Base-by-base conservation (phyloP, 805 yeast genomes). In the Zygotorulaspora chibaensis region DNA sequence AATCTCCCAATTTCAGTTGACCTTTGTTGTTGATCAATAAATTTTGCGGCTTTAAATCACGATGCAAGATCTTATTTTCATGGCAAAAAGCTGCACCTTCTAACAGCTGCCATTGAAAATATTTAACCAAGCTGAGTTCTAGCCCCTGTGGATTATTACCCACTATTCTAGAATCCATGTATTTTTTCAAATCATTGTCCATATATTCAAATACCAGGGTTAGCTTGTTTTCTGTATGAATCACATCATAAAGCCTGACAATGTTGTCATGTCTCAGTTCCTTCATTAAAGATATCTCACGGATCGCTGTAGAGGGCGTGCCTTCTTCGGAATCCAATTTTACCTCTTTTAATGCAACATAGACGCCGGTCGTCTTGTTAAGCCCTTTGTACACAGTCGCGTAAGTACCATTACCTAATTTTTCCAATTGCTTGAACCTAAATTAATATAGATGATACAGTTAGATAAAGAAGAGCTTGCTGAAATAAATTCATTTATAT, bases 301-400 rank as follows among this genome's bases (percentile, higher is more conserved):
- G 77, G 48, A 93, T 93, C 5, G 99, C 98, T 0, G 99, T 93
- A 1, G 97, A 89, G 1, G 99, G 99, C 17, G 95, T 97, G 15
- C 99, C 99, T 66, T 93, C 99, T 66, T 93, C 99, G 16, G 95
- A 87, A 65, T 93, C 99, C 43, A 93, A 71, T 47, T 98, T 80
- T 65, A 93, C 95, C 69, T 93, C 95, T 67, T 93, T 93, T 56
- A 93, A 72, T 0, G 99, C 99, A 30, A 93, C 99, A 37, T 89
- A 80, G n/a, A 96, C 78, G 69, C 91, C 91, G 55, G 89, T 86
- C 63, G 91, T 89, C 54, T 80, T 83, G 63, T 91, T 97, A 42
- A 89, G 73, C 1, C 99, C 99, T 66, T 91, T 93, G 70, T 93
- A 93, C 9, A 93, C 99, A 27, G 95, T 97, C 43, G 99, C 99